phyloP scores from a whole-genome alignment of 352 stramenopile genomes.

The Globisporangium cystogenes region DNA sequence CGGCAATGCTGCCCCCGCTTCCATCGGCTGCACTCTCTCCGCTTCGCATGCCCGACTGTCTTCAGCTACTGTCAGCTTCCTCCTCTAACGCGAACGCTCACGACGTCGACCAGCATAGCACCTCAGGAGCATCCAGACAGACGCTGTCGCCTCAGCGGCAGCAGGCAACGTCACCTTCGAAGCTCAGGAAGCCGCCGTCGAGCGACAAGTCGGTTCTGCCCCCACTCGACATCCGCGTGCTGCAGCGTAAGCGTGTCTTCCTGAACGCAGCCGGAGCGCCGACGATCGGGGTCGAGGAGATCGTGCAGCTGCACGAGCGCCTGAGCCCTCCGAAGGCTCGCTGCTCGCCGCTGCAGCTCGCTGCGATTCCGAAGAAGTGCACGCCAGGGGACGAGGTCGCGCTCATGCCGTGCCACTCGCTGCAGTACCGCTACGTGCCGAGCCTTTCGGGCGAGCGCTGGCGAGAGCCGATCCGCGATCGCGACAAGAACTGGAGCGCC shows the following conservation, averaged over 20 bases:
- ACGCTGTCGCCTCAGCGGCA: not conserved
- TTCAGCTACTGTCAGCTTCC: not conserved
- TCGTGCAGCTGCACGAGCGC: slow-evolving; percentile 43
- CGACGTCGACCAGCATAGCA: not conserved
- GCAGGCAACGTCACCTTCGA: not conserved
- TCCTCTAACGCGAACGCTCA: not conserved
- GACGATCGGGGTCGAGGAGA: slow-evolving; percentile 35
- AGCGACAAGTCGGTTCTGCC: slow-evolving; percentile 10
- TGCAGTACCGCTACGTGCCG: slow-evolving; percentile 34
- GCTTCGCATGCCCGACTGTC: not conserved
- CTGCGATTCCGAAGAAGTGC: slow-evolving; percentile 45
- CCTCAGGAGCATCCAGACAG: not conserved
- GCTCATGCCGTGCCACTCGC: slow-evolving; percentile 69
- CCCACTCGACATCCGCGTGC: slow-evolving; percentile 28
- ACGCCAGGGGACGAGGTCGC: slow-evolving; percentile 42
- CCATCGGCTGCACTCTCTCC: not conserved
- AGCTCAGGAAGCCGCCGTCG: not conserved
- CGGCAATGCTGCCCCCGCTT: not conserved
- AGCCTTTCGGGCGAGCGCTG: slow-evolving; percentile 33
- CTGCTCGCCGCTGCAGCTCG: slow-evolving; percentile 34
- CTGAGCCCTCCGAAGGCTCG: slow-evolving; percentile 8
- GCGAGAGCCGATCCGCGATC: slow-evolving; percentile 50
- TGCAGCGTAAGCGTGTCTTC: slow-evolving; percentile 40
- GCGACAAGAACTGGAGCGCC: slow-evolving; percentile 45
- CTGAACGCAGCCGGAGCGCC: slow-evolving; percentile 17